Evolutionary conservation across 1,139 yeast species (phyloP), one percentile per base, ranked within the genome.

Genomic region (Yamadazyma diospyri): DNA sequence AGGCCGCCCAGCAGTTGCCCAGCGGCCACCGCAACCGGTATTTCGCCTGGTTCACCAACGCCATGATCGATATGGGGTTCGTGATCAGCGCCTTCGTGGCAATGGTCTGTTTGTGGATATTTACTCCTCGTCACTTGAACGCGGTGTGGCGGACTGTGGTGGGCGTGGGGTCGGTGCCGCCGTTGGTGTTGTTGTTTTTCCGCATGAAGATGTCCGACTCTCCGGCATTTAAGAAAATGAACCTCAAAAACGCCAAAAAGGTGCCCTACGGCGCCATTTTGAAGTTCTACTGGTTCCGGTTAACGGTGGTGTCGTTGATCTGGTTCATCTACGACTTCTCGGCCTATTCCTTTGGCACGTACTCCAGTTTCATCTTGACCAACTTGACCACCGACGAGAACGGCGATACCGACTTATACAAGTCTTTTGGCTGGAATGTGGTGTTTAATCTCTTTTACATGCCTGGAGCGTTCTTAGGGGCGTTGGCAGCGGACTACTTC

Each of bases 321-420:
- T 89, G 97, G 97, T 88, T 86, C 65, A 68, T 87, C 49, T 89
- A 89, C 55, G 95, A 89, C 61, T 87, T 89, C 59, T 78, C 89
- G 18, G 76, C 81, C 9, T 89, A 88, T 57, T 84, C 96, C 0
- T 88, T 87, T 55, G 92, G 95, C 47, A 76, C 85, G 48, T 88
- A 81, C 60, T 82, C 94, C 9, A 64, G 88, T 14, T 69, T 71
- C 41, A 84, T 88, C 43, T 63, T 86, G 43, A 64, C 69, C 22
- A 57, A 62, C 27, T 63, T 86, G 38, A 75, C 84, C 39, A 78
- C 84, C 18, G 40, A 41, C 7, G 40, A 41, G 25, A 78, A 69
- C 33, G 72, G 71, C 27, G 7, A 18, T 5, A 15, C 43, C 21
- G 76, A 79, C 46, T 59, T 86, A 41, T 81, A 81, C 60, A 74